Evolutionary conservation across 139 green algal species (phyloP).

Genomic region (Limnomonas spitsbergensis): DNA sequence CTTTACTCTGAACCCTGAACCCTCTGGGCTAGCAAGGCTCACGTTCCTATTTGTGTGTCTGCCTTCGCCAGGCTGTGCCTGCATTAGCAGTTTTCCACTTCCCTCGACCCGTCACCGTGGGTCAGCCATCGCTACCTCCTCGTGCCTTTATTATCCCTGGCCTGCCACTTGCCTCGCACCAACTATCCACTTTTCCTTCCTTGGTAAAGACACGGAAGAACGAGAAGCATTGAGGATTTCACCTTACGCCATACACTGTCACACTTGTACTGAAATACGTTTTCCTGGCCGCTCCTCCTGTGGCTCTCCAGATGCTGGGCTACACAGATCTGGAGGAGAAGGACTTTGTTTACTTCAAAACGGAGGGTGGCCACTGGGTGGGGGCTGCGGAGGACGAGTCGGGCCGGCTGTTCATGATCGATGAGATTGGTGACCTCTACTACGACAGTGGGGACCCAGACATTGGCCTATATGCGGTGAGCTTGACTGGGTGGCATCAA

Average conservation of each 20-base stretch:
- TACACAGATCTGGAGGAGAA: conserved; percentile 34
- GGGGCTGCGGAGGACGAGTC: conserved; percentile 40
- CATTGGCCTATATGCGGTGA: conserved; percentile 56
- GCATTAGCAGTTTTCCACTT: background rate
- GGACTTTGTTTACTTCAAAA: conserved; percentile 39
- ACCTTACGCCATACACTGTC: conserved; percentile 20
- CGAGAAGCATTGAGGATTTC: background rate
- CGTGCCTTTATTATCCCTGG: too few species aligned
- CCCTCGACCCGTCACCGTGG: background rate
- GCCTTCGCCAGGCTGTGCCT: background rate
- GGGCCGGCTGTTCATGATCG: conserved; percentile 55
- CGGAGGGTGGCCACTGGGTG: conserved; percentile 45
- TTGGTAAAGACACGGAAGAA: background rate
- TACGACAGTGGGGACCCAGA: conserved; percentile 56
- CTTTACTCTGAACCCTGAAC: too few species aligned
- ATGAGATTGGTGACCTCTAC: conserved; percentile 59
- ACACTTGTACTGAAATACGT: too few species aligned
- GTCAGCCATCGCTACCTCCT: background rate
- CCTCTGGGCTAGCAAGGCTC: background rate
- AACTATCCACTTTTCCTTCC: background rate
- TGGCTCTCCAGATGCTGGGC: conserved; percentile 11
- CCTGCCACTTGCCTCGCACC: background rate
- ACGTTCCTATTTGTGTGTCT: background rate
- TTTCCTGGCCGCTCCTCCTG: too few species aligned
- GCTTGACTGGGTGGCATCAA: conserved; percentile 49